These are phyloP conservation scores for Zygotorulaspora danielsina DNA, from an alignment of 805 yeast genomes.

Conservation along the genomic window DNA sequence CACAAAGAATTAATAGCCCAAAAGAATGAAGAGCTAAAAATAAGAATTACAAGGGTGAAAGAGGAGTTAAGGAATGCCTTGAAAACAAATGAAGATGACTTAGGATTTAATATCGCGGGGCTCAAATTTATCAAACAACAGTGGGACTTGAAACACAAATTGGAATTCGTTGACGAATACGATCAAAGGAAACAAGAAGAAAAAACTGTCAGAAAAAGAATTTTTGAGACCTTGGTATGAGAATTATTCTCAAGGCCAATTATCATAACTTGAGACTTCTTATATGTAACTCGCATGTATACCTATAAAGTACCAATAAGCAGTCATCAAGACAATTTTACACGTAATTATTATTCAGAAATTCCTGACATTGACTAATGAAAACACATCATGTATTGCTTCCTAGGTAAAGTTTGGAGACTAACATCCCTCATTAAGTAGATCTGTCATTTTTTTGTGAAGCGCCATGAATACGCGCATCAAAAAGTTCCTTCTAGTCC, in stretches of 20 bases:
- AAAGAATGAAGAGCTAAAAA: conserved; percentile 58
- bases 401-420: too few species aligned
- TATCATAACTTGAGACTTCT: too few species aligned
- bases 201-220: conserved; percentile 63
- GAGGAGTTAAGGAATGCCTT: conserved; percentile 56
- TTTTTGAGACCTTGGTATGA: conserved; percentile 50
- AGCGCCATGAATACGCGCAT: too few species aligned
- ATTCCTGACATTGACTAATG: too few species aligned
- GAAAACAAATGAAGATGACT: conserved; percentile 46
- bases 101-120: conserved; percentile 86
- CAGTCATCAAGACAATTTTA: too few species aligned
- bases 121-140: conserved; percentile 65
- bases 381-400: too few species aligned
- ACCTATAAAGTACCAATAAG: not conserved
- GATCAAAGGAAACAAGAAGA: conserved; percentile 53
- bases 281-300: conserved; percentile 18
- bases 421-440: too few species aligned
- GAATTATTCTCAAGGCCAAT: not conserved
- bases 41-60: conserved; percentile 61
- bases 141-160: conserved; percentile 73
- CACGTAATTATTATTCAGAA: too few species aligned
- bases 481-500: too few species aligned
- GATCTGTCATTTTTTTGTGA: too few species aligned
- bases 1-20: conserved; percentile 74
- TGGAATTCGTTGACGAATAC: conserved; percentile 66